These are phyloP conservation scores for Mortierella alpina DNA, from an alignment of 192 early-diverging fungal species.

Conservation along the genomic window DNA sequence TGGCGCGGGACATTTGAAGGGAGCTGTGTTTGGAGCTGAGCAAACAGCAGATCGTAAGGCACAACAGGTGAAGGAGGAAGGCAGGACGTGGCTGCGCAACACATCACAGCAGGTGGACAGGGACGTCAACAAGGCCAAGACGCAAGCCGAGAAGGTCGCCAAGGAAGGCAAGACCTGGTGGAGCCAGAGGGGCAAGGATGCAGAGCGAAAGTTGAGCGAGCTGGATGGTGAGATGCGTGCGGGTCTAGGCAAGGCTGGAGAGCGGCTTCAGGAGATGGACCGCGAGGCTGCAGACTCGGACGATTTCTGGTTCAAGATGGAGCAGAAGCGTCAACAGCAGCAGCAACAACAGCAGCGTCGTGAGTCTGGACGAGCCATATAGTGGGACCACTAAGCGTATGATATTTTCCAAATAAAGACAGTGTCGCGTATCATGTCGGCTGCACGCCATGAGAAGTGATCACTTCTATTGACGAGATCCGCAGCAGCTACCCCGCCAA, in stretches of 20 bases:
- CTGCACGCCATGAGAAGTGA: too few species aligned
- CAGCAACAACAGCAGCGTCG: slow-evolving; percentile 43
- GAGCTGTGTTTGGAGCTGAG: slow-evolving; percentile 29
- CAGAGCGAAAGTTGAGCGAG: slow-evolving; percentile 5
- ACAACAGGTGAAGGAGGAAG: not conserved
- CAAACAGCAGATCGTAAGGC: not conserved
- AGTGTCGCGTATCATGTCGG: too few species aligned
- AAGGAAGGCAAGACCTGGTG: slow-evolving; percentile 24
- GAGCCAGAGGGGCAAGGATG: slow-evolving; percentile 1
- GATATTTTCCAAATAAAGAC: too few species aligned
- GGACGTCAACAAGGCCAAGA: slow-evolving; percentile 14
- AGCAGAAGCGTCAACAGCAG: slow-evolving; percentile 17
- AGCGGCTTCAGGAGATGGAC: slow-evolving; percentile 36
- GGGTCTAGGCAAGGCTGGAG: slow-evolving; percentile 34
- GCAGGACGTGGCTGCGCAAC: slow-evolving; percentile 9
- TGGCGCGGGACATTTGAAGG: slow-evolving; percentile 24
- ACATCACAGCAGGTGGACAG: not conserved
- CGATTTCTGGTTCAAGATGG: slow-evolving; percentile 30
- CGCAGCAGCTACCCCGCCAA: too few species aligned
- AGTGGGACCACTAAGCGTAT: not conserved
- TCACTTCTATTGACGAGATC: too few species aligned
- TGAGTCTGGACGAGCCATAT: slow-evolving; percentile 46
- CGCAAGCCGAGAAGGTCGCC: slow-evolving; percentile 2
- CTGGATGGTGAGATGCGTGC: slow-evolving; percentile 5
- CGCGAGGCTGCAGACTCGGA: slow-evolving; percentile 17